Conservation (phyloP, 345 rosid genomes). For the Citrus mangshanensis region DNA sequence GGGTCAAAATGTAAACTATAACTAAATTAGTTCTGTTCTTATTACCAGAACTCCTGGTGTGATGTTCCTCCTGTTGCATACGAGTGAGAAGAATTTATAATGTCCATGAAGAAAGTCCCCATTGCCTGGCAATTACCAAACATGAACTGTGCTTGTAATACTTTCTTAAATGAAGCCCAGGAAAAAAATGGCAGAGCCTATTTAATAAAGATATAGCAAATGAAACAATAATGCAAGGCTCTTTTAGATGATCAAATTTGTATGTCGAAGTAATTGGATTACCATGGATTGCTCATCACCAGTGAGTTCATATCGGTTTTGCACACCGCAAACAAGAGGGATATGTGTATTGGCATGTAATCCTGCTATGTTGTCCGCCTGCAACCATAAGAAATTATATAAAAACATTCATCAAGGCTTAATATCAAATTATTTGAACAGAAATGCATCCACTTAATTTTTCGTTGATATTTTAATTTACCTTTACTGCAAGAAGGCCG, state of each 20-base stretch:
- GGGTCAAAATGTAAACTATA: neutral
- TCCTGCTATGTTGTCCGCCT: conserved; percentile 53
- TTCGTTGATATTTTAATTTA: conserved; percentile 1
- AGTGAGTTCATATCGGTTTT: conserved; percentile 53
- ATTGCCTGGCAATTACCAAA: conserved; percentile 33
- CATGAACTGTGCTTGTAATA: too few species aligned
- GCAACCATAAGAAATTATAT: neutral
- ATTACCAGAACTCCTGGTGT: conserved; percentile 42
- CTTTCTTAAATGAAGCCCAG: too few species aligned
- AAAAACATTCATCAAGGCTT: neutral
- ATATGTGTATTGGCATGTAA: conserved; percentile 55
- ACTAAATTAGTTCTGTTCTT: neutral
- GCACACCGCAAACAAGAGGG: conserved; percentile 46
- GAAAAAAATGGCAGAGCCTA: neutral
- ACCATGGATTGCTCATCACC: conserved; percentile 47
- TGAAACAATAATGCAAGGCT: too few species aligned
- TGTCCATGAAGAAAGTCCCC: conserved; percentile 46
- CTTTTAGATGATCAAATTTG: too few species aligned
- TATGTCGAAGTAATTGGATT: neutral
- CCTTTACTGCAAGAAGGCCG: conserved; percentile 52
- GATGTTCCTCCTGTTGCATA: conserved; percentile 57
- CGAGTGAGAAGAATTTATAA: conserved; percentile 47
- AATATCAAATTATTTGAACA: neutral
- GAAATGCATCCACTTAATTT: neutral
- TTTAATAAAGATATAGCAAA: too few species aligned